Percentiles rank a stretch among this genome's conserved stretches.
These are phyloP conservation scores for Cordyceps cicadae DNA, from an alignment of 2,329 filamentous ascomycete genomes.

Conservation along the genomic window DNA sequence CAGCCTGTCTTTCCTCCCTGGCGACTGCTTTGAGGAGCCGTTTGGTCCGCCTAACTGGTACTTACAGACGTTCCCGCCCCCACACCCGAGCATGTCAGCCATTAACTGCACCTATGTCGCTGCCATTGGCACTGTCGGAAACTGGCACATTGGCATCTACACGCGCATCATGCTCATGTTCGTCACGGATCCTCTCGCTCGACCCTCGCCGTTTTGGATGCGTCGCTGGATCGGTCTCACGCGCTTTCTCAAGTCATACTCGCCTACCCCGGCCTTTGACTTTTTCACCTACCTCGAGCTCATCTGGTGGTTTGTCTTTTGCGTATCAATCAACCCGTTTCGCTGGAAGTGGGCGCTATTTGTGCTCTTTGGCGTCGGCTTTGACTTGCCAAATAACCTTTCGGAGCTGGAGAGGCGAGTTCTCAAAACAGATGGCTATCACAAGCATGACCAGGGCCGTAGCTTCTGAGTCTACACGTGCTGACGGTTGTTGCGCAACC, in stretches of 20 bases:
- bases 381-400: constrained; percentile 55
- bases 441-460: constrained; percentile 14
- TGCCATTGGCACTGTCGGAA: constrained; percentile 73
- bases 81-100: constrained; percentile 63
- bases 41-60: constrained; percentile 84
- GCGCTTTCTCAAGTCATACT: constrained; percentile 56
- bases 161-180: constrained; percentile 83
- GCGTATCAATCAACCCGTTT: constrained; percentile 72
- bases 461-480: constrained; percentile 13
- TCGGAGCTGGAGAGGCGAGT: constrained; percentile 58
- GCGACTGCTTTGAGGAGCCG: constrained; percentile 62
- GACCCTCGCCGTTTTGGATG: constrained; percentile 68
- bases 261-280: constrained; percentile 71
- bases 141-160: constrained; percentile 87
- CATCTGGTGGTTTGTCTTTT: constrained; percentile 78
- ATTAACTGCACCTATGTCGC: constrained; percentile 79
- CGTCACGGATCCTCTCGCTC: constrained; percentile 66
- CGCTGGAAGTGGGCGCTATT: constrained; percentile 86
- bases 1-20: constrained; percentile 62
- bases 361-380: constrained; percentile 69
- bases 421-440: constrained; percentile 41
- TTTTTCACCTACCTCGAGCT: constrained; percentile 86
- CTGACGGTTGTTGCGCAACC: too few species aligned
- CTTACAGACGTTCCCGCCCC: constrained; percentile 73
- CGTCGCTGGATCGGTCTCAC: constrained; percentile 83